A percentile compares a stretch with the other conserved stretches of the same genome.
Conservation (phyloP, 2,329 filamentous ascomycete species). For the Tolypocladium sp. region DNA sequence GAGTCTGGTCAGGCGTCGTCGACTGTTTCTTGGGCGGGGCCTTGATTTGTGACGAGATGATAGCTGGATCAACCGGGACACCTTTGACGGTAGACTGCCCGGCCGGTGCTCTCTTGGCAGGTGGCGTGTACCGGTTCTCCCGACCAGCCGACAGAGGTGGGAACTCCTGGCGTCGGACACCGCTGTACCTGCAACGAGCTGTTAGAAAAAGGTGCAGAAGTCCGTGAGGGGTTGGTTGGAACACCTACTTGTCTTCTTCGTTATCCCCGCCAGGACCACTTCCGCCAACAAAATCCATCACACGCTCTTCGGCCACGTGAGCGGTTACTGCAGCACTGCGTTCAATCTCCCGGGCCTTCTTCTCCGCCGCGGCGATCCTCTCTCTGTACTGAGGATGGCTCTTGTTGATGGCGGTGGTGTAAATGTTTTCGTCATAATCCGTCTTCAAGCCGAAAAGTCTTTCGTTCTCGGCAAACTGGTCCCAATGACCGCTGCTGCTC, state of each 20-base stretch:
- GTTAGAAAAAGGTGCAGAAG: conserved; percentile 7
- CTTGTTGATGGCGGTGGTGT: conserved; percentile 85
- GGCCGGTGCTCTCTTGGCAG: conserved; percentile 73
- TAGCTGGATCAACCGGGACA: conserved; percentile 76
- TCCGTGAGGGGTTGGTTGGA: neutral
- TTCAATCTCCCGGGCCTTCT: conserved; percentile 85
- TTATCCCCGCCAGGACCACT: conserved; percentile 60
- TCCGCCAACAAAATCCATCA: conserved; percentile 57
- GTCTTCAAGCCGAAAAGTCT: conserved; percentile 78
- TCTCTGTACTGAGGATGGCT: conserved; percentile 74
- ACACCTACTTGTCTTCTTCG: conserved; percentile 77
- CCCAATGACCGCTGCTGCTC: conserved; percentile 54
- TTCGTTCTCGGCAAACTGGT: conserved; percentile 90
- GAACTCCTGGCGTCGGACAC: conserved; percentile 71
- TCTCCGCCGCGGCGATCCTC: conserved; percentile 68
- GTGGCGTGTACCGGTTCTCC: conserved; percentile 77
- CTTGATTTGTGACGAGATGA: conserved; percentile 77
- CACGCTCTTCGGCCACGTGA: conserved; percentile 85
- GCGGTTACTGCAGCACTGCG: conserved; percentile 61
- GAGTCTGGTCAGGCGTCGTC: conserved; percentile 13
- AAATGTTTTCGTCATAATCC: conserved; percentile 89
- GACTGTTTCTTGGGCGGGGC: conserved; percentile 28
- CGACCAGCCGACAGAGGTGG: conserved; percentile 48
- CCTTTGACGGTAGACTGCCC: conserved; percentile 65
- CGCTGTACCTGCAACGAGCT: conserved; percentile 61